Evolutionary conservation across 495 filamentous ascomycete genomes (phyloP).

Genomic region (Penicilliopsis zonata): DNA sequence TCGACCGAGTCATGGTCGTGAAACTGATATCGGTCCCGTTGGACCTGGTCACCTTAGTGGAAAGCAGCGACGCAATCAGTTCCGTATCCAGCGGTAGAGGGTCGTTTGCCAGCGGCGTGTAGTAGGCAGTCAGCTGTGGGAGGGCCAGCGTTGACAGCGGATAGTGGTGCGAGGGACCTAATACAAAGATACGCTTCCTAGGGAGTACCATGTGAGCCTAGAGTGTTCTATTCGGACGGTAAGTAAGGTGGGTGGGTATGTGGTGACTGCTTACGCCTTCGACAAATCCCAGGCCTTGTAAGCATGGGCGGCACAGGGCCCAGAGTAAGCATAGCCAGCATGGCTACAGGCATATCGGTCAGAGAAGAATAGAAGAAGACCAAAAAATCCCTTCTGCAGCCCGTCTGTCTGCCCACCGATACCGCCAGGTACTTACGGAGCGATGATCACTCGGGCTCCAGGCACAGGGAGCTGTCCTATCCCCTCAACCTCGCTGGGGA

Average conservation of each 20-base stretch:
- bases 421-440: constrained; percentile 57
- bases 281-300: constrained; percentile 85
- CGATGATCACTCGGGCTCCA: constrained; percentile 83
- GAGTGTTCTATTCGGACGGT: neutral
- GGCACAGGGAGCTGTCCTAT: constrained; percentile 51
- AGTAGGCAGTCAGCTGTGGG: constrained; percentile 62
- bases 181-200: constrained; percentile 83
- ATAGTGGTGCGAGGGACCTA: constrained; percentile 87
- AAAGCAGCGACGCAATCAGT: constrained; percentile 49
- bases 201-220: neutral
- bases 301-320: constrained; percentile 85
- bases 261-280: constrained; percentile 43
- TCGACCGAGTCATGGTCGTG: constrained; percentile 52
- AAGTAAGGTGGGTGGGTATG: neutral
- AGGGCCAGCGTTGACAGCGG: constrained; percentile 69
- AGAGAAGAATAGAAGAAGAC: too few relatives aligned
- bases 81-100: constrained; percentile 57
- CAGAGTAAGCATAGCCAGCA: constrained; percentile 92
- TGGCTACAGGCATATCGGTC: too few relatives aligned
- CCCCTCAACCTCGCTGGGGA: constrained; percentile 50
- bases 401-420: neutral
- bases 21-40: constrained; percentile 40
- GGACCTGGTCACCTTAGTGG: constrained; percentile 26
- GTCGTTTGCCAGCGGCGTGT: constrained; percentile 75
- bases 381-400: constrained; percentile 3